Conservation (phyloP, 441 rosid genomes). For the Adansonia gregorii region DNA sequence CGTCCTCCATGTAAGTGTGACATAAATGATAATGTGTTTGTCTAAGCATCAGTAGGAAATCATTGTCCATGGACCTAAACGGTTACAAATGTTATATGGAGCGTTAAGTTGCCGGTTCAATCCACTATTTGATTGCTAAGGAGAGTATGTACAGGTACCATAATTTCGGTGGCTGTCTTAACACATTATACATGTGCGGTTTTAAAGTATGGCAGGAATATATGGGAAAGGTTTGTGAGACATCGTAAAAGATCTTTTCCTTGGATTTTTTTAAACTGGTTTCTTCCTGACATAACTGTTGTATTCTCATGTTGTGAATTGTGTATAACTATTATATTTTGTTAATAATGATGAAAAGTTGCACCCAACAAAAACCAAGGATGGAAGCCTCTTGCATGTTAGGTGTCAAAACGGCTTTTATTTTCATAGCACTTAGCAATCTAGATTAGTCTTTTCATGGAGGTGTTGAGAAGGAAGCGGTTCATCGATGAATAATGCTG, state of each 20-base stretch:
- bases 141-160: background rate
- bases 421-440: background rate
- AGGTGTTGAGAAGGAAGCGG: background rate
- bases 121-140: background rate
- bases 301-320: background rate
- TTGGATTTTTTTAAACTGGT: background rate
- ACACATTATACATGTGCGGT: background rate
- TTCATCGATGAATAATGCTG: background rate
- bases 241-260: background rate
- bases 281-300: background rate
- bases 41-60: background rate
- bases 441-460: conserved; percentile 8
- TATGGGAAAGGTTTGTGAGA: background rate
- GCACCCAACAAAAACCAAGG: background rate
- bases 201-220: background rate
- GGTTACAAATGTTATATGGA: background rate
- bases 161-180: background rate
- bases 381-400: background rate
- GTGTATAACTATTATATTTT: background rate
- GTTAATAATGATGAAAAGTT: background rate
- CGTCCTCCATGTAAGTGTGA: background rate
- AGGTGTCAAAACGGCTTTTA: background rate
- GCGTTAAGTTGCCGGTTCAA: background rate
- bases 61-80: background rate
- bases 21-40: background rate